Base-by-base conservation (phyloP, 495 filamentous ascomycete genomes). In the Aspergillus conjunctus region DNA sequence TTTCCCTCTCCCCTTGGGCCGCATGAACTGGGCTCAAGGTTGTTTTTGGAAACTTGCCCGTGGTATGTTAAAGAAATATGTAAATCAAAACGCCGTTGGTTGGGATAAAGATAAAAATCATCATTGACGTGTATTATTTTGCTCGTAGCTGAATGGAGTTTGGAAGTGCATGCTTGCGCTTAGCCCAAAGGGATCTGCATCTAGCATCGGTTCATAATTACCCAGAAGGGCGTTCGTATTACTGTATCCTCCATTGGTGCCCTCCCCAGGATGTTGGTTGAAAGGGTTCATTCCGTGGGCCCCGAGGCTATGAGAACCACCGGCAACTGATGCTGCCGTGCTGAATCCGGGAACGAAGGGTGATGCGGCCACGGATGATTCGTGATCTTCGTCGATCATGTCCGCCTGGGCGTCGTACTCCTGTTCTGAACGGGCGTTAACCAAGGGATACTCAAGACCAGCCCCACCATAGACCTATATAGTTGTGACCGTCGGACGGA, bases 381-480 rank as follows among this genome's bases (percentile, higher is more conserved):
- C 85, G 60, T 85, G 79, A 58, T 88, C 86, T 33, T 97, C 93
- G 71, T 98, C 93, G 71, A 94, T 86, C 83, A 96, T 90, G 64
- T 97, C 92, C 69, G 90, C 87, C 81, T 94, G 90, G 56, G 94
- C 92, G 76, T 98, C 94, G 81, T 98, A 98, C 81, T 98, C 94
- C 83, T 96, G 93, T 81, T 98, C 94, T 98, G 84, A 83, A 87
- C 8, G 30, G 61, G 43, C 52, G 53, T 66, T 59, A 66, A 34
- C 33, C 9, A 51, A 18, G 7, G 26, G 4, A 44, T 41, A 12
- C 32, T 21, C 18, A 43, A 41, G 15, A 18, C 48, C 56, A 45
- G 20, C 15, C 22, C 50, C 4, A 50, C 39, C 18, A 51, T 26
- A 44, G 12, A 49, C 22, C 30, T 55, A 32, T 12, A 26, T 26